Base-by-base conservation (phyloP, 2,329 filamentous ascomycete species). In the Epichloe hybrida region DNA sequence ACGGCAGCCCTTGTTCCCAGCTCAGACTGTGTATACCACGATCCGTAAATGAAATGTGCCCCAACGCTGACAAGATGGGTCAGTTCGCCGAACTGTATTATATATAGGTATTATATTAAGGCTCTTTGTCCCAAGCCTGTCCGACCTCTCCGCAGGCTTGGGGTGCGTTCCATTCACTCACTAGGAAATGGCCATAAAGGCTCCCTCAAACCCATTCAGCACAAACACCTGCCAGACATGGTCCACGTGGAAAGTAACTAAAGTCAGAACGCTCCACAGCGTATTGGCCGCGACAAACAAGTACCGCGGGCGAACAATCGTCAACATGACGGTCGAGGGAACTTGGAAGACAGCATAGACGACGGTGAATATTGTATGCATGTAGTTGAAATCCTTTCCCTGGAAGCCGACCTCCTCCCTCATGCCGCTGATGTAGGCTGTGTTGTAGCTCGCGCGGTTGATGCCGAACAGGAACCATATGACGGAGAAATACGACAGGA, bases 391-490 rank as follows among this genome's bases (percentile, higher is more conserved):
- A 20, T 69, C 63, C 46, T 67, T 69, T 13, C 67, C 67, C 39
- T 64, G 50, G 46, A 69, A 69, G 6, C 59, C 49, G 2, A 70
- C 52, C 1, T 65, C 67, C 34, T 67, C 65, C 38, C 63, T 61
- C 67, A 69, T 69, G 20, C 67, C 66, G 48, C 66, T 69, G 50
- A 70, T 69, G 55, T 70, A 70, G 3, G 68, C 68, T 0, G 66
- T 69, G 35, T 58, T 65, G 53, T 72, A 72, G 54, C 66, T 69
- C 31, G 70, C 64, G 11, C 70, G 62, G 5, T 69, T 71, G 46
- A 72, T 63, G 31, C 70, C 70, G 51, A 72, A 72, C 3, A 72
- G 59, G 48, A 72, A 72, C 70, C 69, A 72, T n/a, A 72, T 67
- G 12, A 72, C 57, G 0, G 69, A 70, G 54, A 72, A 72, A 53